Evolutionary conservation across 257 asterid genomes (phyloP).

Genomic region (Lithospermum erythrorhizon): DNA sequence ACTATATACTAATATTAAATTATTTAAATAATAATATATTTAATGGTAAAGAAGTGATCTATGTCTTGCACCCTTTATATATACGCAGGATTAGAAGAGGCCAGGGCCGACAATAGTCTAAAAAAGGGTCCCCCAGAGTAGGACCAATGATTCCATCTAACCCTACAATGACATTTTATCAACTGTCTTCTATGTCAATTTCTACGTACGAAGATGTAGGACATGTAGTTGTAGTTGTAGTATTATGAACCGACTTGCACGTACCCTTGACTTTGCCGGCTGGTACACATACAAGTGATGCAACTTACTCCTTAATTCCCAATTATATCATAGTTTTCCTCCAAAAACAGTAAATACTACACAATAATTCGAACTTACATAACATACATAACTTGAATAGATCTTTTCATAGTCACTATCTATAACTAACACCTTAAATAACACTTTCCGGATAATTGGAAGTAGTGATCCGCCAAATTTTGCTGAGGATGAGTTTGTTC

Average conservation of each 20-base stretch:
- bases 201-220: constrained; percentile 33
- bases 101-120: constrained; percentile 35
- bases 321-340: too few relatives aligned
- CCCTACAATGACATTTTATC: constrained; percentile 83
- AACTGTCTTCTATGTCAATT: constrained; percentile 16
- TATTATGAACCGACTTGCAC: constrained; percentile 2
- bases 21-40: not conserved
- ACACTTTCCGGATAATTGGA: too few relatives aligned
- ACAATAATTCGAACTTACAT: too few relatives aligned
- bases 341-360: too few relatives aligned
- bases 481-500: too few relatives aligned
- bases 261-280: not conserved
- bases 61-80: constrained; percentile 9
- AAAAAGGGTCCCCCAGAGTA: constrained; percentile 16
- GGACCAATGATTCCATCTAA: constrained; percentile 79
- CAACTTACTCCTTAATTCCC: too few relatives aligned
- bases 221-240: constrained; percentile 10
- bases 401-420: too few relatives aligned
- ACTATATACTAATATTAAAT: not conserved
- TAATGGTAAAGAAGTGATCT: constrained; percentile 4
- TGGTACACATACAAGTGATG: too few relatives aligned
- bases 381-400: too few relatives aligned
- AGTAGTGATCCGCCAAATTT: too few relatives aligned
- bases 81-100: constrained; percentile 21
- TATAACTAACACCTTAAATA: too few relatives aligned